A percentile compares a stretch with the other conserved stretches of the same genome.
Conservation (phyloP, 1,139 yeast genomes). For the Debaryomyces subglobosus region DNA sequence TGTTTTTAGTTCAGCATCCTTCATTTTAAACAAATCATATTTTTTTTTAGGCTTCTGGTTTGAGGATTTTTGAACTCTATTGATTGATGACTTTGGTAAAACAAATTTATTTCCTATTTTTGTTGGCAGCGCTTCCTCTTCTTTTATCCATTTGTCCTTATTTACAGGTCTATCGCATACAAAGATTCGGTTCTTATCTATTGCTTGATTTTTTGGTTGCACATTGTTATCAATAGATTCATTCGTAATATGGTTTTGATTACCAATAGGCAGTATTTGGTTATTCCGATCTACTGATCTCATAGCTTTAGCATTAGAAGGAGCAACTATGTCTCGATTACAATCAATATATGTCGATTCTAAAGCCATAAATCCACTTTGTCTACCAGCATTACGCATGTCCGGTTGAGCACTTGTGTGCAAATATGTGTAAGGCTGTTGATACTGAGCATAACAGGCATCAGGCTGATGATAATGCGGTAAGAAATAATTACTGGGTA, state of each 20-base stretch:
- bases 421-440: neutral
- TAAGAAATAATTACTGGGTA: neutral
- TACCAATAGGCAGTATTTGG: neutral
- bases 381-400: neutral
- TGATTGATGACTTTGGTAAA: neutral
- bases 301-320: neutral
- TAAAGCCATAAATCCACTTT: neutral
- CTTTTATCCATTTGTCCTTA: neutral
- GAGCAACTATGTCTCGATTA: neutral
- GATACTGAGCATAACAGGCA: neutral
- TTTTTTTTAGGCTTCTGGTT: neutral
- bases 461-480: neutral
- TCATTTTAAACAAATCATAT: slow-evolving; percentile 13
- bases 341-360: neutral
- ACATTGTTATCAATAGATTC: neutral
- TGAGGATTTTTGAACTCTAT: slow-evolving; percentile 3
- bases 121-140: slow-evolving; percentile 7
- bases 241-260: neutral
- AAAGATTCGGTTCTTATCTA: neutral
- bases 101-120: neutral
- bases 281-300: neutral
- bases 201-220: neutral
- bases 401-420: neutral
- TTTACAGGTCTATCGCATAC: neutral
- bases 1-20: slow-evolving; percentile 16